Evolutionary conservation across 768 basidiomycete genomes (phyloP), one percentile per base, ranked within the genome.

Genomic region (Strobilomyces dryophilus): DNA sequence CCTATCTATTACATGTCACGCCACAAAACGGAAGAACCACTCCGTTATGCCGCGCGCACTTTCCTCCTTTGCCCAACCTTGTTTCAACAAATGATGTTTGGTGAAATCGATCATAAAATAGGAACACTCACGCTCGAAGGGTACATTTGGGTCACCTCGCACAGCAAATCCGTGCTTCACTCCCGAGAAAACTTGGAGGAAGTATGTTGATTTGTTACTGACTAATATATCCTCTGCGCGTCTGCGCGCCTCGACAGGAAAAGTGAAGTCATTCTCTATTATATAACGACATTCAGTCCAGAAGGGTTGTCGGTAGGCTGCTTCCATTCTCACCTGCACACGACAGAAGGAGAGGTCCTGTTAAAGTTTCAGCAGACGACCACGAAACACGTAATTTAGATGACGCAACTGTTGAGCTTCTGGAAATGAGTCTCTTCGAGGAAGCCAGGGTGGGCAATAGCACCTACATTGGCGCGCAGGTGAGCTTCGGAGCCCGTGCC

Each of bases 41-140:
- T 59, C 64, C 8, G 73, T 60, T n/a, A 80, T 70, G 18, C 77
- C 75, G 1, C 73, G 70, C 11, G 82, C 80, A 18, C 78, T 77
- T 53, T 82, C 77, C 51, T 83, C 81, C 58, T 82, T 82, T 1
- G 79, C 78, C 79, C 79, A 82, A 11, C 79, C 81, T 83, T 37
- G 21, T 15, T 35, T 40, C 17, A 36, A 17, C 36, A 10, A 17
- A 36, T 14, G 4, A 21, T 39, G 24, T 48, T 46, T 29, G 27
- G n/a, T 11, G 11, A 31, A 41, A 20, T 7, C 9, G n/a, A 32
- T 26, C 8, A 17, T 18, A 32, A 4, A 18, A 27, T 20, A 8
- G 37, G 24, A 35, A 41, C 12, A 56, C 65, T 56, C 45, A 65
- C 67, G 54, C 43, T 54, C 53, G 0, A 56, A 49, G 0, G 58